A percentile compares a stretch with the other conserved stretches of the same genome.
Evolutionary conservation across 202 grass and related monocot species (phyloP).

Genomic region (Digitaria exilis): DNA sequence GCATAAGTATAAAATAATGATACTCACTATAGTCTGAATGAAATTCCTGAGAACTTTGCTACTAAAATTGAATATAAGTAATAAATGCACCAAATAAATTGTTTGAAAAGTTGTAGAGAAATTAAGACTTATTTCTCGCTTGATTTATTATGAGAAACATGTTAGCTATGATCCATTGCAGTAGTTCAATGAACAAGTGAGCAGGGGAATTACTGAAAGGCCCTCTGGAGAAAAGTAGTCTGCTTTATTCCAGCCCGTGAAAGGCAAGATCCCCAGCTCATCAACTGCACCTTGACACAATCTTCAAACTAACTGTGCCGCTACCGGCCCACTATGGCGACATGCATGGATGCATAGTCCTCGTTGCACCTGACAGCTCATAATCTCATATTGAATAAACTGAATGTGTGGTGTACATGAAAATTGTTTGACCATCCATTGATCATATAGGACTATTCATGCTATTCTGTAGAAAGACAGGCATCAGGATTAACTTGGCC

Average conservation of each 20-base stretch:
- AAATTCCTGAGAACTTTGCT: neutral
- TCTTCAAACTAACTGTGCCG: too few species aligned
- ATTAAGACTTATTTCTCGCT: too few species aligned
- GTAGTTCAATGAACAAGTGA: neutral
- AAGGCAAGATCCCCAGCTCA: slow-evolving; percentile 73
- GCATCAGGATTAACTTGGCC: too few species aligned
- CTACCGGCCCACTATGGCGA: too few species aligned
- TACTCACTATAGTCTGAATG: neutral
- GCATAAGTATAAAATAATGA: neutral
- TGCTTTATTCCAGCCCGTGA: slow-evolving; percentile 72
- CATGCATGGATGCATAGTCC: too few species aligned
- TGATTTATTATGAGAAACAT: neutral
- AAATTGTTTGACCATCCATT: too few species aligned
- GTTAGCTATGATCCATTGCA: neutral
- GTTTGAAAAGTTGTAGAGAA: neutral
- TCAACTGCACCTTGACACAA: too few species aligned
- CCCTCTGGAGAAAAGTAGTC: slow-evolving; percentile 71
- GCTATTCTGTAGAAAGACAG: too few species aligned
- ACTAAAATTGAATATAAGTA: neutral
- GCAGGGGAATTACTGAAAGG: slow-evolving; percentile 52
- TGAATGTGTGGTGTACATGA: too few species aligned
- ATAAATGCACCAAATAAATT: neutral
- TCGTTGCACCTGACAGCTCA: too few species aligned
- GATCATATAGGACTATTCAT: too few species aligned
- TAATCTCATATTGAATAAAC: too few species aligned